These are phyloP conservation scores for Colletotrichum paranaense DNA, from an alignment of 2,329 filamentous ascomycete genomes.

Conservation along the genomic window DNA sequence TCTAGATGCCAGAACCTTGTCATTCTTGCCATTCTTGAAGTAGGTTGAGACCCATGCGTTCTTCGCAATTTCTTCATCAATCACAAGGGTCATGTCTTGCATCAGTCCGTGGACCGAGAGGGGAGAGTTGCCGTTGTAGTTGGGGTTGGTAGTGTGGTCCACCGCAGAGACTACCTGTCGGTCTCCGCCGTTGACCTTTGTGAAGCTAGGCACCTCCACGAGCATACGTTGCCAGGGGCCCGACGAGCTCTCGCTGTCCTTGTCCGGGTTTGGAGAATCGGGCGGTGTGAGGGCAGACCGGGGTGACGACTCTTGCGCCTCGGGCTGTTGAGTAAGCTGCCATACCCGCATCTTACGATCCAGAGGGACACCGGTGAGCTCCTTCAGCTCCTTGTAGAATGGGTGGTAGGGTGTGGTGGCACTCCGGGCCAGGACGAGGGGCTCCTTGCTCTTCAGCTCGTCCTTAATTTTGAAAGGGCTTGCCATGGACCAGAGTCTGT, in stretches of 20 bases:
- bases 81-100: constrained; percentile 80
- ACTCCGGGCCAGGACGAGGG: constrained; percentile 76
- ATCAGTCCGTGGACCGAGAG: constrained; percentile 75
- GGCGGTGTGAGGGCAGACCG: constrained; percentile 51
- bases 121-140: constrained; percentile 80
- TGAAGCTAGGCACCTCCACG: constrained; percentile 66
- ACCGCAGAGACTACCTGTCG: constrained; percentile 39
- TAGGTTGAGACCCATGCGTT: constrained; percentile 69
- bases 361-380: constrained; percentile 72
- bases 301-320: constrained; percentile 50
- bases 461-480: constrained; percentile 68
- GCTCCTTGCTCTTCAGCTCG: constrained; percentile 69
- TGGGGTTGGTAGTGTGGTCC: constrained; percentile 78
- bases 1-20: constrained; percentile 50
- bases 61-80: constrained; percentile 80
- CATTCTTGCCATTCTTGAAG: constrained; percentile 41
- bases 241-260: constrained; percentile 42
- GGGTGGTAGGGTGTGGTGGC: constrained; percentile 75
- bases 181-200: constrained; percentile 37
- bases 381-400: constrained; percentile 83
- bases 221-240: constrained; percentile 54
- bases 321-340: constrained; percentile 64
- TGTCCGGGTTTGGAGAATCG: constrained; percentile 49
- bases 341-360: constrained; percentile 83
- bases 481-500: constrained; percentile 77